phyloP scores from a whole-genome alignment of 495 filamentous ascomycete species.

The Apiosordaria backusii region DNA sequence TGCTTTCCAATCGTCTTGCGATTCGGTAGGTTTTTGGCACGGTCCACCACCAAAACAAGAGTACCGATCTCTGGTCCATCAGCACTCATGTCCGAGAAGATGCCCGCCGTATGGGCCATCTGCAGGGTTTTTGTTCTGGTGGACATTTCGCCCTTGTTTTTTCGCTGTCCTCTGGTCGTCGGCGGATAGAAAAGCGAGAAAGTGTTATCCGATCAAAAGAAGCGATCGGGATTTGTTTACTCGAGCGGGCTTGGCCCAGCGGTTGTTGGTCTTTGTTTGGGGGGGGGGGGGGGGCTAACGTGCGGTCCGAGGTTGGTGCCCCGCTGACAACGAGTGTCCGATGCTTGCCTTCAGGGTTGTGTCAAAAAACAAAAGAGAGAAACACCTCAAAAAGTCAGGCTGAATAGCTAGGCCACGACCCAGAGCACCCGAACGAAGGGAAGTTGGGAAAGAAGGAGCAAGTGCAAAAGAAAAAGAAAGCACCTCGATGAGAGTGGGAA shows the following conservation, averaged over 20 bases:
- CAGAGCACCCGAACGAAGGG: neutral
- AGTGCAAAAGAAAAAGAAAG: neutral
- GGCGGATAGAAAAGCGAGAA: neutral
- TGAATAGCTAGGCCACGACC: neutral
- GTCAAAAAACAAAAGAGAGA: neutral
- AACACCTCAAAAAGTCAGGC: neutral
- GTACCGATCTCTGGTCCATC: constrained; percentile 95
- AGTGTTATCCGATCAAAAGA: neutral
- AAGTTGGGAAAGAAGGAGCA: neutral
- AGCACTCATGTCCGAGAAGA: constrained; percentile 91
- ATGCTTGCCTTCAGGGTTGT: neutral
- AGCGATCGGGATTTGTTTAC: neutral
- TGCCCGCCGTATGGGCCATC: constrained; percentile 77
- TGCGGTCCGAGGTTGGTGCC: neutral
- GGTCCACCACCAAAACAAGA: constrained; percentile 84
- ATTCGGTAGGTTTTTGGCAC: constrained; percentile 94
- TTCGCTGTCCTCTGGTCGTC: neutral
- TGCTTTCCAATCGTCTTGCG: constrained; percentile 96
- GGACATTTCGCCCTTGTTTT: constrained; percentile 35
- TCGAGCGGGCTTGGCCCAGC: neutral
- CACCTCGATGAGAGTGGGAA: neutral
- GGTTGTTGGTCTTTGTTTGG: neutral
- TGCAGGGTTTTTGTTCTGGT: constrained; percentile 43
- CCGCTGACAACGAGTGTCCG: neutral
- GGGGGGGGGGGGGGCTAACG: neutral